Percentiles rank a stretch among this genome's conserved stretches.
Evolutionary conservation across 441 rosid genomes (phyloP).

Genomic region (Aquilaria agallochum): DNA sequence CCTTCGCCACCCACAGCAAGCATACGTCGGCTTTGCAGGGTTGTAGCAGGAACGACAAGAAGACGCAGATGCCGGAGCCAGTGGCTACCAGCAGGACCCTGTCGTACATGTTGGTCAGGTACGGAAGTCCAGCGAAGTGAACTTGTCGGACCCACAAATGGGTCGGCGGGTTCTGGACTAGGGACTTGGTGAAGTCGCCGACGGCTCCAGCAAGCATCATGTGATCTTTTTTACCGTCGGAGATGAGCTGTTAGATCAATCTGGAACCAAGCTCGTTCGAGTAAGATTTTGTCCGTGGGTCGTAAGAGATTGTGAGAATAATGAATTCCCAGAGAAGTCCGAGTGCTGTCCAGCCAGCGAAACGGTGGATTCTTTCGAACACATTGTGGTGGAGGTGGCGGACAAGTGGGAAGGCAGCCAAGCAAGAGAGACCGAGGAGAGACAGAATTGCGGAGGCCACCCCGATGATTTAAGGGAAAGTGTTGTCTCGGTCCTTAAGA

Average conservation of each 20-base stretch:
- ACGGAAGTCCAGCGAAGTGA: conserved; percentile 67
- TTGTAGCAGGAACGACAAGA: conserved; percentile 68
- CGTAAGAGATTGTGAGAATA: conserved; percentile 41
- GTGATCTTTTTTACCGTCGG: conserved; percentile 58
- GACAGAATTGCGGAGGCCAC: conserved; percentile 45
- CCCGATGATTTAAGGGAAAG: conserved; percentile 41
- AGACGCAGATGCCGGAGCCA: conserved; percentile 74
- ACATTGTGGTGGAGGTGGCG: conserved; percentile 75
- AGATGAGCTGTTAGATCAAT: conserved; percentile 40
- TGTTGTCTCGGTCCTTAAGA: conserved; percentile 32
- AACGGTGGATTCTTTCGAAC: conserved; percentile 64
- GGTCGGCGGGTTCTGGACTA: conserved; percentile 49
- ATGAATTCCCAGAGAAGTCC: conserved; percentile 57
- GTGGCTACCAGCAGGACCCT: conserved; percentile 67
- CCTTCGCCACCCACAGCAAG: conserved; percentile 74
- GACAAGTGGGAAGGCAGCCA: conserved; percentile 64
- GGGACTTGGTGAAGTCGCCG: conserved; percentile 64
- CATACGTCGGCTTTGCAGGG: conserved; percentile 46
- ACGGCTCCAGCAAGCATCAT: conserved; percentile 81
- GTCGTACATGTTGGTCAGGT: conserved; percentile 51
- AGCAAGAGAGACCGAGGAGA: conserved; percentile 44
- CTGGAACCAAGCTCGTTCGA: conserved; percentile 22
- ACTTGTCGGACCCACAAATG: conserved; percentile 69
- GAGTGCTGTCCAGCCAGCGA: conserved; percentile 62
- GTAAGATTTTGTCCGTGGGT: conserved; percentile 41